Conservation (phyloP, 2,329 filamentous ascomycete genomes). For the Ceratocystis ficicola region DNA sequence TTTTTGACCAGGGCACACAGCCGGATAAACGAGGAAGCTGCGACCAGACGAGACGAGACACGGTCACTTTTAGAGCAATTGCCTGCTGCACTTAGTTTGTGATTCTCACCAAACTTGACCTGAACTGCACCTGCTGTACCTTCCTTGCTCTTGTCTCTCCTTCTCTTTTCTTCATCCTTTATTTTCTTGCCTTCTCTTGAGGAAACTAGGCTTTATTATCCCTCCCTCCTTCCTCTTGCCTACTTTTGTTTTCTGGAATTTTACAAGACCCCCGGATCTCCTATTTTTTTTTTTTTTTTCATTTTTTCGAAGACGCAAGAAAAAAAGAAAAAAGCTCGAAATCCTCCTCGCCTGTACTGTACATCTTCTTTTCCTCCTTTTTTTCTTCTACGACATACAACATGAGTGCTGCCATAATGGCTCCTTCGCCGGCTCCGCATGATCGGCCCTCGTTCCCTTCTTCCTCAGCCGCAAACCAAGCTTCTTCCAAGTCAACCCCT, state of each 20-base stretch:
- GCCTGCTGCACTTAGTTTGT: conserved; percentile 17
- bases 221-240: conserved; percentile 9
- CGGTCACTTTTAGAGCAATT: conserved; percentile 10
- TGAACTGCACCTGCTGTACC: neutral
- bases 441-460: conserved; percentile 45
- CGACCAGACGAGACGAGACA: conserved; percentile 19
- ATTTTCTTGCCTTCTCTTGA: conserved; percentile 12
- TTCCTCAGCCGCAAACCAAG: conserved; percentile 24
- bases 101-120: conserved; percentile 3
- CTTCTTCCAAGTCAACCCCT: conserved; percentile 13
- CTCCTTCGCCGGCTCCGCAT: conserved; percentile 54
- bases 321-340: neutral
- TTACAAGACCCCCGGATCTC: neutral
- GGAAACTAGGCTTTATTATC: conserved; percentile 7
- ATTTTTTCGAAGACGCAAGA: neutral
- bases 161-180: conserved; percentile 14
- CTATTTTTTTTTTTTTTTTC: conserved; percentile 3
- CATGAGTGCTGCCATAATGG: conserved; percentile 60
- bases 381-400: conserved; percentile 27
- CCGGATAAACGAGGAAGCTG: conserved; percentile 18
- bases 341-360: conserved; percentile 4
- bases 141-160: conserved; percentile 19
- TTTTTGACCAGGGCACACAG: conserved; percentile 23
- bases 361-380: conserved; percentile 3
- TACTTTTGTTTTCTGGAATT: conserved; percentile 8